Evolutionary conservation across 495 filamentous ascomycete genomes (phyloP).

Genomic region (Gamarada debralockiae): DNA sequence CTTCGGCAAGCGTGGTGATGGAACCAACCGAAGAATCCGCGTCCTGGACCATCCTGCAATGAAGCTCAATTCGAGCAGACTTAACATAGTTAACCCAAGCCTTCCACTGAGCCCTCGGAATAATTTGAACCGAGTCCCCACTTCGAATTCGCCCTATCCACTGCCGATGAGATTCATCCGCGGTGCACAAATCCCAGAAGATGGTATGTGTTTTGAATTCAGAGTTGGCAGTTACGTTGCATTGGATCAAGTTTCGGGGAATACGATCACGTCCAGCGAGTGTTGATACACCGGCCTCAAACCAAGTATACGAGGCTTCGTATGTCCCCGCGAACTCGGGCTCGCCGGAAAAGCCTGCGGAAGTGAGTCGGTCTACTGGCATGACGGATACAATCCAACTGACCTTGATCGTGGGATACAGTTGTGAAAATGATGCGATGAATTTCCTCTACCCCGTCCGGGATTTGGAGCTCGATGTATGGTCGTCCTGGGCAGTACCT

Average conservation of each 20-base stretch:
- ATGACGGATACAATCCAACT: too few species aligned
- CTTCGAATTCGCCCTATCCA: constrained; percentile 1
- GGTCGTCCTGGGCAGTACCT: neutral
- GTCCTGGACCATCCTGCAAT: too few species aligned
- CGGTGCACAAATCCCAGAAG: constrained; percentile 9
- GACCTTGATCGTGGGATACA: neutral
- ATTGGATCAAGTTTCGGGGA: constrained; percentile 5
- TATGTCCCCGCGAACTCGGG: neutral
- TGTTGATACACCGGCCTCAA: constrained; percentile 9
- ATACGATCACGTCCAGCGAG: neutral
- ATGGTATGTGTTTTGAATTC: constrained; percentile 9
- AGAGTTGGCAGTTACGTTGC: constrained; percentile 8
- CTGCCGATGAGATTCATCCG: neutral
- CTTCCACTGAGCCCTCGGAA: neutral
- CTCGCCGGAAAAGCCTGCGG: too few species aligned
- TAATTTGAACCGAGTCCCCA: neutral
- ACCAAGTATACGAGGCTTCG: constrained; percentile 17
- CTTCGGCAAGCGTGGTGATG: too few species aligned
- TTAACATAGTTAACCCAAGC: neutral
- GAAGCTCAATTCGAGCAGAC: neutral
- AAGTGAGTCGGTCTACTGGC: too few species aligned
- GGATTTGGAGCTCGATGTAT: constrained; percentile 1
- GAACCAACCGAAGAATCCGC: too few species aligned
- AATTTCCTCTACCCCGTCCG: neutral
- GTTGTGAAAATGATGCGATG: neutral